These are phyloP conservation scores for Protoeuglena noctilucae DNA, from an alignment of 139 green algal genomes.

Conservation along the genomic window DNA sequence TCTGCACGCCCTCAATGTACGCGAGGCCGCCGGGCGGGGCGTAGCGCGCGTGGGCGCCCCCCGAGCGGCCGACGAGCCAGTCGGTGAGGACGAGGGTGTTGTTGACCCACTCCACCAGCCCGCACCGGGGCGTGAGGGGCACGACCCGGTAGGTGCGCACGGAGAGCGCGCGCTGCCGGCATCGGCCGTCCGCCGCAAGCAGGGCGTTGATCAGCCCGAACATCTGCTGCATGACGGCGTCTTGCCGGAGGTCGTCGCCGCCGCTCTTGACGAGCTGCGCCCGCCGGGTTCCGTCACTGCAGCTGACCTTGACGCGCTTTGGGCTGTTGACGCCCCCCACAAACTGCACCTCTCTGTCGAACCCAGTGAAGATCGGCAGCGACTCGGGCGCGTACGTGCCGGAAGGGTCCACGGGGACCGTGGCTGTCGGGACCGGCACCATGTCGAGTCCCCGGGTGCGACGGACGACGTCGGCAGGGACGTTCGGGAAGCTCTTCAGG, in stretches of 20 bases:
- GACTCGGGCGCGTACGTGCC: slow-evolving; percentile 24
- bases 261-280: slow-evolving; percentile 49
- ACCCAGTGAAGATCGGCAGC: slow-evolving; percentile 24
- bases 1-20: slow-evolving; percentile 8
- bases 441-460: slow-evolving; percentile 7
- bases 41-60: slow-evolving; percentile 23
- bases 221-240: slow-evolving; percentile 95
- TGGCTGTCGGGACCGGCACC: slow-evolving; percentile 12
- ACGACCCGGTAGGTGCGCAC: slow-evolving; percentile 77
- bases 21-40: slow-evolving; percentile 8
- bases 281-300: slow-evolving; percentile 23
- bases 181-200: slow-evolving; percentile 29
- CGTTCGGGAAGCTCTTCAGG: slow-evolving; percentile 14
- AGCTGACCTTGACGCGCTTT: slow-evolving; percentile 50
- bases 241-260: slow-evolving; percentile 74
- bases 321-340: slow-evolving; percentile 73
- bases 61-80: slow-evolving; percentile 30
- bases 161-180: slow-evolving; percentile 32
- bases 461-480: slow-evolving; percentile 17
- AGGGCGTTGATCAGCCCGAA: slow-evolving; percentile 76
- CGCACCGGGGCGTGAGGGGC: slow-evolving; percentile 66
- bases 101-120: slow-evolving; percentile 89
- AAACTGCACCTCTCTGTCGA: slow-evolving; percentile 29
- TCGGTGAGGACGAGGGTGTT: slow-evolving; percentile 50
- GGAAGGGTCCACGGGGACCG: slow-evolving; percentile 28